Percentiles rank a stretch among this genome's conserved stretches.
phyloP scores from a whole-genome alignment of 768 basidiomycete species.

The Panus rudis region DNA sequence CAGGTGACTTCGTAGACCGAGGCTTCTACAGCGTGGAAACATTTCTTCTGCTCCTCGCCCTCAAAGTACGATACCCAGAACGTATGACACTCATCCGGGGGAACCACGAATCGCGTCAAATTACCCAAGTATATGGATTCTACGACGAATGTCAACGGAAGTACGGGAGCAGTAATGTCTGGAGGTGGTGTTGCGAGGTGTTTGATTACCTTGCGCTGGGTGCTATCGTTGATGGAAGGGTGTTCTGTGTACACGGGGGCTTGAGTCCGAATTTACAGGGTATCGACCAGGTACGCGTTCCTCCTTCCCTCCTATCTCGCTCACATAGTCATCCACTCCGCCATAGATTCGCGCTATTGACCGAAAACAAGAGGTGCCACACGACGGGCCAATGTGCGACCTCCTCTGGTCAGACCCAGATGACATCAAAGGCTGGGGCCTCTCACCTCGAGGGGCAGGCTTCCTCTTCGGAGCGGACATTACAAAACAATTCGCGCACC shows the following conservation, averaged over 20 bases:
- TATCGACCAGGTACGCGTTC: constrained; percentile 73
- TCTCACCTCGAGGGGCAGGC: constrained; percentile 96
- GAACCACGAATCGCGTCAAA: constrained; percentile 96
- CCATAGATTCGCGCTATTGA: too few species aligned
- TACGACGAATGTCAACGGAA: constrained; percentile 95
- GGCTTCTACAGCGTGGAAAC: constrained; percentile 98
- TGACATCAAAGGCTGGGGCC: constrained; percentile 91
- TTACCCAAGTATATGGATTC: constrained; percentile 93
- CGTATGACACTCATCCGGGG: constrained; percentile 95
- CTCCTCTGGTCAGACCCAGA: constrained; percentile 99
- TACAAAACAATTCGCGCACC: constrained; percentile 82
- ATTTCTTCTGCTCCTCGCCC: constrained; percentile 86
- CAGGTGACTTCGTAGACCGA: constrained; percentile 97
- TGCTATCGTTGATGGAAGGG: constrained; percentile 93
- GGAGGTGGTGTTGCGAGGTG: constrained; percentile 98
- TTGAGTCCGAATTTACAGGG: constrained; percentile 81
- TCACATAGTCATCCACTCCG: background rate
- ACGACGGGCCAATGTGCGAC: constrained; percentile 98
- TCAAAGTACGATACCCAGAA: constrained; percentile 97
- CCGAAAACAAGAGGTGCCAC: constrained; percentile 94
- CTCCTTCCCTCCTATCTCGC: constrained; percentile 2
- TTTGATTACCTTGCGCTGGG: constrained; percentile 95
- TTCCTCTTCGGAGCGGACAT: constrained; percentile 93
- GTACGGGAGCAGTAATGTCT: constrained; percentile 90
- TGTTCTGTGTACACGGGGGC: constrained; percentile 97